Base-by-base conservation (phyloP, 2,329 filamentous ascomycete species). In the Rhynchosporium agropyri region DNA sequence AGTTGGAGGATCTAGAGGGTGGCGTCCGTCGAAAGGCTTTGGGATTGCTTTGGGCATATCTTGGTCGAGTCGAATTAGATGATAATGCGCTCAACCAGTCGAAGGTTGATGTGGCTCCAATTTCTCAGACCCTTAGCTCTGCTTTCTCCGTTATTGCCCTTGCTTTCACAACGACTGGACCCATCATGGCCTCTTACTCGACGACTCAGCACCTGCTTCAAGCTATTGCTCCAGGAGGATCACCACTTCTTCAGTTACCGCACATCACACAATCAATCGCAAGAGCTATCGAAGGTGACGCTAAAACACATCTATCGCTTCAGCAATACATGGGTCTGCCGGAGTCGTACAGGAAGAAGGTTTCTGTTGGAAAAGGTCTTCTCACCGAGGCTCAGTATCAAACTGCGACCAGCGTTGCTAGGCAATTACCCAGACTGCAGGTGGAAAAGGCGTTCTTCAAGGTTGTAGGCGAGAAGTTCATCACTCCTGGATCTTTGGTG, bases 371-470 rank as follows among this genome's bases (percentile, higher is more conserved):
- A 68, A 81, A 87, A 62, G 83, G 81, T 46, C 87, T 94, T 46
- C 79, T 99, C 43, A 88, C 84, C 4, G 88, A 92, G 69, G 77
- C 84, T 64, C 86, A 97, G 76, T 97, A 97, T 77, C 80, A 85
- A 67, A 84, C 88, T 48, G 90, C 89, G 43, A 82, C 97, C 64
- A 78, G 79, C 53, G 89, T 97, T 36, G 93, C 92, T 33, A 86
- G 87, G 70, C 91, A 97, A 77, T 83, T 99, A 33, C 95, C 95
- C 1, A 85, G 87, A 67, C 82, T 99, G 61, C 85, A 90, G 63
- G 87, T 99, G 10, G 91, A 92, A 73, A 96, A 92, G 79, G 91
- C 92, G 7, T 99, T 97, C 79, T 99, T 99, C 86, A 99, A 99
- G 82, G 96, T 99, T 51, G 89, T 92, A 58, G 95, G 95, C 74